Conservation (phyloP, 2,329 filamentous ascomycete species). For the Fusarium dimerum region DNA sequence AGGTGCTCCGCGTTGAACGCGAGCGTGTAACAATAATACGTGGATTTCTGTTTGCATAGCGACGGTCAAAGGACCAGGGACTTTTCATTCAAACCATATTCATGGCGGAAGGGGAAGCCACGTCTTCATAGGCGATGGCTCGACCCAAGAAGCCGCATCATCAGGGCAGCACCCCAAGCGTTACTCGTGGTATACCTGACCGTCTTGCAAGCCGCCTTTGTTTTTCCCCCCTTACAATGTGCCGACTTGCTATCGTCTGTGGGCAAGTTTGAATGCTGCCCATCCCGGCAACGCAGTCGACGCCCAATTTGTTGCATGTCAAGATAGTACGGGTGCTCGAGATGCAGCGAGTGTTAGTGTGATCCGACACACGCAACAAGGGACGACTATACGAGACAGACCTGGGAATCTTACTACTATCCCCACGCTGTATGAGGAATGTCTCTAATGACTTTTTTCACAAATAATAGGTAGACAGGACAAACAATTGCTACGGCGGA, state of each 20-base stretch:
- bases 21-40: slow-evolving; percentile 35
- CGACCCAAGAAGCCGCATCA: slow-evolving; percentile 7
- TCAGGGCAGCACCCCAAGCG: neutral
- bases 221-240: neutral
- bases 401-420: slow-evolving; percentile 7
- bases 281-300: neutral
- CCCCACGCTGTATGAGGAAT: slow-evolving; percentile 16
- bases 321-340: no score
- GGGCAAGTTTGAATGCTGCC: neutral
- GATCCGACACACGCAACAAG: neutral
- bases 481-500: slow-evolving; percentile 23
- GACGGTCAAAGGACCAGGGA: slow-evolving; percentile 30
- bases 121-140: slow-evolving; percentile 10
- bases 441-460: slow-evolving; percentile 29
- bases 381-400: slow-evolving; percentile 8
- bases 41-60: slow-evolving; percentile 40
- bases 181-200: neutral
- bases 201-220: neutral
- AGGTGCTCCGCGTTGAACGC: slow-evolving; percentile 18
- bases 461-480: slow-evolving; percentile 32
- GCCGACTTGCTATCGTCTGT: neutral
- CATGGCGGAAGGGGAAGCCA: slow-evolving; percentile 9
- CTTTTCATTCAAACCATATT: slow-evolving; percentile 22
- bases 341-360: slow-evolving; percentile 4
- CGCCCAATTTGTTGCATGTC: neutral